phyloP scores from a whole-genome alignment of 1,284 basidiomycete genomes.

The Leccinum proximum region DNA sequence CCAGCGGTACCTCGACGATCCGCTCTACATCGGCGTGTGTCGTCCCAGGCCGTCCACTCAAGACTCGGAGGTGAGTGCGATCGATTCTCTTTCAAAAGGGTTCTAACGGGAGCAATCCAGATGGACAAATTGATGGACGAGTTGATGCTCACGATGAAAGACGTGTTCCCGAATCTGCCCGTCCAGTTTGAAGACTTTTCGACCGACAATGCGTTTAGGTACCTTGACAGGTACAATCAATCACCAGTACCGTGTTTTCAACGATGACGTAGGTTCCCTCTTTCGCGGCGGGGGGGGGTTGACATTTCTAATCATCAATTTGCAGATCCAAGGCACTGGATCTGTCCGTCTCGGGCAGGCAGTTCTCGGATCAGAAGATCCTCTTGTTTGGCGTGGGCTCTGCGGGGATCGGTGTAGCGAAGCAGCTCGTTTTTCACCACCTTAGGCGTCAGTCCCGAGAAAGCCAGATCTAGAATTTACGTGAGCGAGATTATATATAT shows the following conservation, averaged over 20 bases:
- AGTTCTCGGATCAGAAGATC: conserved; percentile 70
- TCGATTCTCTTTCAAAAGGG: not conserved
- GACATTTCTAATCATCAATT: conserved; percentile 10
- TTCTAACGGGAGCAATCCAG: conserved; percentile 29
- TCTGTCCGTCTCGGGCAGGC: conserved; percentile 65
- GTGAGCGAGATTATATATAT: conserved; percentile 34
- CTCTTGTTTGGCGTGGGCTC: conserved; percentile 82
- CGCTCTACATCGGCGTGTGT: conserved; percentile 77
- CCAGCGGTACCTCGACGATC: conserved; percentile 68
- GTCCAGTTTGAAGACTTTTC: conserved; percentile 86
- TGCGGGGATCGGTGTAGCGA: conserved; percentile 79
- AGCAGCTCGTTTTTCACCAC: conserved; percentile 78
- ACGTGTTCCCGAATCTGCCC: conserved; percentile 69
- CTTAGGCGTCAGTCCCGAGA: conserved; percentile 59
- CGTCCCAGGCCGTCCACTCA: conserved; percentile 51
- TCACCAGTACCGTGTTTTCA: conserved; percentile 65
- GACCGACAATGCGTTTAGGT: conserved; percentile 74
- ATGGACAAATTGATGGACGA: conserved; percentile 79
- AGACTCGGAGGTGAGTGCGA: conserved; percentile 33
- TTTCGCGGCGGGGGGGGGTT: not conserved
- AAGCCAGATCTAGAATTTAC: conserved; percentile 69
- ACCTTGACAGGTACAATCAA: conserved; percentile 65
- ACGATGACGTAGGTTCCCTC: conserved; percentile 64
- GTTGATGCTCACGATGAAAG: conserved; percentile 72
- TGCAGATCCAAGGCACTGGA: conserved; percentile 63